Evolutionary conservation across 805 yeast genomes (phyloP).

Genomic region (Tetrapisispora iriomotensis): DNA sequence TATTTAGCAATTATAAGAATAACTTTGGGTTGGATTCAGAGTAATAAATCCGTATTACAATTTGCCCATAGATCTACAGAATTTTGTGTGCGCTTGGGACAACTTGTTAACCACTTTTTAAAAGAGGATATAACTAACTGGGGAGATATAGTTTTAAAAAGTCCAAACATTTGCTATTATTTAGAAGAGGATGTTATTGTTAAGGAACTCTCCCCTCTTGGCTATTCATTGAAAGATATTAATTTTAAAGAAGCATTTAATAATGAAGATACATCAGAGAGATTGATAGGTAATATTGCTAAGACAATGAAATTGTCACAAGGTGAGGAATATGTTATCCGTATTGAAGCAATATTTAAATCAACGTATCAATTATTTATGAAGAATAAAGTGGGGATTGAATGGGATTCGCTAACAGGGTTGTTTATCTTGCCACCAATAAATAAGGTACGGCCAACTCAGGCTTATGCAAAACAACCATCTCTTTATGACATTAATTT

Average conservation of each 20-base stretch:
- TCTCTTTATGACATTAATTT: too few relatives aligned
- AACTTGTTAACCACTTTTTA: constrained; percentile 25
- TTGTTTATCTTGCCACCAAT: background rate
- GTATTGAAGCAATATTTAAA: constrained; percentile 11
- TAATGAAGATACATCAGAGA: constrained; percentile 10
- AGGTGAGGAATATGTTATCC: constrained; percentile 8
- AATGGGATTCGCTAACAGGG: constrained; percentile 8
- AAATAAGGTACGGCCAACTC: too few relatives aligned
- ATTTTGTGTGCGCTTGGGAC: constrained; percentile 27
- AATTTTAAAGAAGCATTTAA: constrained; percentile 33
- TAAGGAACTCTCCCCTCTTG: constrained; percentile 50
- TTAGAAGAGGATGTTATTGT: constrained; percentile 57
- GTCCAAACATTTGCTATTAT: constrained; percentile 43
- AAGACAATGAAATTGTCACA: constrained; percentile 5
- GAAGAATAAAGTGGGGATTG: constrained; percentile 13
- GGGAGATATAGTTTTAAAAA: background rate
- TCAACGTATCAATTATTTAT: constrained; percentile 12
- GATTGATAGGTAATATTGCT: constrained; percentile 13
- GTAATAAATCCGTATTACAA: constrained; percentile 35
- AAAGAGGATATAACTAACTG: constrained; percentile 6
- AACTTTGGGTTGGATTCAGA: constrained; percentile 47
- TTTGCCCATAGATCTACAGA: constrained; percentile 26
- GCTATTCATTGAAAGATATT: constrained; percentile 48
- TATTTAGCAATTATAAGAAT: constrained; percentile 38
- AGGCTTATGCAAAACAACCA: too few relatives aligned